Evolutionary conservation across 495 filamentous ascomycete species (phyloP), one percentile per base, ranked within the genome.

Genomic region (Penicillium longicatenatum): DNA sequence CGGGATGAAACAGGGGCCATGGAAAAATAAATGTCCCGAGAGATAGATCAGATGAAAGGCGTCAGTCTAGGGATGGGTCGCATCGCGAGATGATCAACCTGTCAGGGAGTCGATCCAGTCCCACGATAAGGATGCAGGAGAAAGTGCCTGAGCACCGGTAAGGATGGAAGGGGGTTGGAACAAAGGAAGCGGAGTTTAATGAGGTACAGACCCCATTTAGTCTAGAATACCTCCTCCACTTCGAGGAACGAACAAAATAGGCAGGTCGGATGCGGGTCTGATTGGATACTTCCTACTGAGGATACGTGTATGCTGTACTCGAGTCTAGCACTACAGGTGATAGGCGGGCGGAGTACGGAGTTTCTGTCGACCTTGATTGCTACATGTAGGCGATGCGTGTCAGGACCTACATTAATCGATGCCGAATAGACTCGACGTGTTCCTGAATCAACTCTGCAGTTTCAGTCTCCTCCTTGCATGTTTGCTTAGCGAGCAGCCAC

Each of bases 51-150:
- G 42, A 17, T 43, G 41, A 22, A 45, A 21, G 24, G 45, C 45
- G 44, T 24, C 44, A 16, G 44, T 46, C 20, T 17, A 48, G 22
- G 45, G 45, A 48, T 48, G 45, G 45, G 24, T 48, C 45, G 45
- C 45, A 48, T 48, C 11, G 24, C 45, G 22, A n/a, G n/a, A n/a
- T n/a, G 44, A 47, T 47, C 22, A 47, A 47, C 24, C 45, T 22
- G 45, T 48, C 24, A 45, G 24, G 45, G 21, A 30, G 45, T 30
- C 8, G 21, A 48, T 47, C 44, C 26, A 24, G 24, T 9, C 21
- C 11, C 10, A 29, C 45, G 45, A 48, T 48, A 48, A 30, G 45
- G 45, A 48, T 17, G 45, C 45, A 48, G 45, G 24, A 6, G 29
- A 26, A 26, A 26, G 45, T 48, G 45, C 45, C 45, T 48, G 45